These are phyloP conservation scores for Papiliotrema laurentii DNA, from an alignment of 1,284 basidiomycete genomes.

Conservation along the genomic window DNA sequence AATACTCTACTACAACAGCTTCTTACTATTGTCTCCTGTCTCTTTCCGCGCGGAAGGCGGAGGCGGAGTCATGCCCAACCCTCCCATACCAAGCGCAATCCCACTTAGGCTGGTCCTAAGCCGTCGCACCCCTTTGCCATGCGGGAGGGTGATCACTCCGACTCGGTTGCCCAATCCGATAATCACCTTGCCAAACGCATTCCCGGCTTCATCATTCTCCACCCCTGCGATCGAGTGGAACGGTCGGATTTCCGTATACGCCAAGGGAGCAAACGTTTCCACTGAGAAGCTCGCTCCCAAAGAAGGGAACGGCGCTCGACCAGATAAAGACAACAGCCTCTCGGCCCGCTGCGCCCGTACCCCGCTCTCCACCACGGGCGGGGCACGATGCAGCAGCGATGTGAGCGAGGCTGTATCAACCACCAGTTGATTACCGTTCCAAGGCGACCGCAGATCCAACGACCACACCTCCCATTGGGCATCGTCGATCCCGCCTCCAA, in stretches of 20 bases:
- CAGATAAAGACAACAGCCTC: slow-evolving; percentile 33
- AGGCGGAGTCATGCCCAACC: background rate
- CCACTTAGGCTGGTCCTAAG: background rate
- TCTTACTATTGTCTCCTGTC: background rate
- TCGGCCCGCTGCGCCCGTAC: slow-evolving; percentile 31
- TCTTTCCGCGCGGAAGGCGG: background rate
- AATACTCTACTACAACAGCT: slow-evolving; percentile 1
- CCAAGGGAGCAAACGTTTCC: slow-evolving; percentile 25
- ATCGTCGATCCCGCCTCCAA: slow-evolving; percentile 33
- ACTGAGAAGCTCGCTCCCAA: slow-evolving; percentile 18
- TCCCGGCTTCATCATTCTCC: slow-evolving; percentile 6
- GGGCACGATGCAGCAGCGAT: slow-evolving; percentile 2
- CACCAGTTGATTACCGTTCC: slow-evolving; percentile 29
- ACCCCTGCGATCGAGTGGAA: slow-evolving; percentile 1
- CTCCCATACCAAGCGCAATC: background rate
- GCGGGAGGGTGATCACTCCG: slow-evolving; percentile 23
- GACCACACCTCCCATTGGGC: slow-evolving; percentile 36
- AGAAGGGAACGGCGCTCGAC: slow-evolving; percentile 32
- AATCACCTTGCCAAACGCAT: slow-evolving; percentile 15
- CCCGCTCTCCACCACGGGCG: slow-evolving; percentile 12
- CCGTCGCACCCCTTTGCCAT: background rate
- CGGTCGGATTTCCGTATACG: slow-evolving; percentile 33
- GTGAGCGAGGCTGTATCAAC: slow-evolving; percentile 21
- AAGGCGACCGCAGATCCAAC: slow-evolving; percentile 28
- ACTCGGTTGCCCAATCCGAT: slow-evolving; percentile 41